Evolutionary conservation across 2,329 filamentous ascomycete species (phyloP), one percentile per base, ranked within the genome.

Genomic region (Cladobotryum mycophilum): DNA sequence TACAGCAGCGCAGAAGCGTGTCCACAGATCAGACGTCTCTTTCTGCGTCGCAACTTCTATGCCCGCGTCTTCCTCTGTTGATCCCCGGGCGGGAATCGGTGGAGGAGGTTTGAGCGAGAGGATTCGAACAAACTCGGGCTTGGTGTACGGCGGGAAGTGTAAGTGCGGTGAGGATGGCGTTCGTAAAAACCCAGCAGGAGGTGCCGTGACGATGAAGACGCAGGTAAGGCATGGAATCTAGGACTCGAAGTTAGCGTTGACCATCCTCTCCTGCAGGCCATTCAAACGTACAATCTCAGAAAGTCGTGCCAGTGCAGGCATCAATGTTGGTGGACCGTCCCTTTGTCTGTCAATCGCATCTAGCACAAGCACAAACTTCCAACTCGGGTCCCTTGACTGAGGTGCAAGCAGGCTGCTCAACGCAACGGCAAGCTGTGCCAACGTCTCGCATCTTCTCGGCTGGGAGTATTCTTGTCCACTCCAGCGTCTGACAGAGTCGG

Each of bases 261-360:
- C 14, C n/a, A 14, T 22, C 33, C 35, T 1, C 34, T 8, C 22
- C 11, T 5, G 5, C 3, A 2, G 9, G 5, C 13, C 4, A 12
- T 3, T 22, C 17, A 44, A 71, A 55, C 84, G 60, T 71, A 93
- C 88, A 54, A 85, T 78, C 67, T 96, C 90, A 13, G 88, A 86
- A 17, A 99, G 68, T 54, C 91, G 80, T 18, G 87, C 88, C 55
- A 99, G 70, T 12, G 88, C 90, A 33, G 91, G 84, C 4, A 96
- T 71, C 13, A 97, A 70, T 1, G 89, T 95, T 3, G 82, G 78
- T 5, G 87, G 82, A 5, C 86, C 82, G 62, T 97, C 92, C 61
- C 86, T 78, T 66, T 96, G 88, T 55, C 78, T 80, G 66, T 97
- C 92, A 51, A 97, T 85, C 11, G 83, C 88, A 71, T 97, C 93